Conservation (phyloP, 2,329 filamentous ascomycete species). For the Blastomyces gilchristii region DNA sequence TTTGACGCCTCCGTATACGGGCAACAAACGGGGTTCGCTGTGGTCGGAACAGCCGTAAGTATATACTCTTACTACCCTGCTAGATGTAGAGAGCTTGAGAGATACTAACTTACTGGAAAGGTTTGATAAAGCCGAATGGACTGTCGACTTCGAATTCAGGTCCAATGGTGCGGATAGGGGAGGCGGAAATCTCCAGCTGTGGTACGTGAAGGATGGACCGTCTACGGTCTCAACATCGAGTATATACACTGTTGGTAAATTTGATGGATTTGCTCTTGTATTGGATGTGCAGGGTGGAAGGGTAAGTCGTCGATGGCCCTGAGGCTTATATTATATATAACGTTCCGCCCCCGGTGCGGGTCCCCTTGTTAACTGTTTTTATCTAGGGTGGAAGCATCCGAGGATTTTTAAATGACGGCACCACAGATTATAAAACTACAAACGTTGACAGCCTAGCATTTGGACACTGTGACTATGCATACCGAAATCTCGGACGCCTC, state of each 20-base stretch:
- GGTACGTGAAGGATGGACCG: conserved; percentile 67
- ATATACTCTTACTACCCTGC: neutral
- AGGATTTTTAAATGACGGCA: conserved; percentile 89
- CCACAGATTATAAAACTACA: conserved; percentile 64
- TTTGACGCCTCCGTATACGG: conserved; percentile 77
- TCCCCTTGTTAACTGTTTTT: neutral
- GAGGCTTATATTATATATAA: neutral
- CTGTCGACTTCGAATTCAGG: conserved; percentile 75
- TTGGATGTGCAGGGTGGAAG: conserved; percentile 72
- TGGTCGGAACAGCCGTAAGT: conserved; percentile 58
- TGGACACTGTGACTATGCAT: conserved; percentile 80
- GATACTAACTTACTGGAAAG: conserved; percentile 21
- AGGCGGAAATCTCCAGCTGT: conserved; percentile 84
- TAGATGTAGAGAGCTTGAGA: neutral
- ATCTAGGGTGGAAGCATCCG: conserved; percentile 57
- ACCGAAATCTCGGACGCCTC: conserved; percentile 81
- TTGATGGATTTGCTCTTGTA: conserved; percentile 82
- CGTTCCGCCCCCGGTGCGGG: neutral
- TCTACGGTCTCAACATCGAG: conserved; percentile 58
- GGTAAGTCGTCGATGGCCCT: conserved; percentile 25
- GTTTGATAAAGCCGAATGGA: conserved; percentile 57
- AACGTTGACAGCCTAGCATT: conserved; percentile 80
- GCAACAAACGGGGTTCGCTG: conserved; percentile 70
- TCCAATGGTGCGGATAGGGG: conserved; percentile 75
- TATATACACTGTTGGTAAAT: conserved; percentile 73